Evolutionary conservation across 805 yeast genomes (phyloP), one percentile per base, ranked within the genome.

Genomic region (Zygosaccharomyces bailii): DNA sequence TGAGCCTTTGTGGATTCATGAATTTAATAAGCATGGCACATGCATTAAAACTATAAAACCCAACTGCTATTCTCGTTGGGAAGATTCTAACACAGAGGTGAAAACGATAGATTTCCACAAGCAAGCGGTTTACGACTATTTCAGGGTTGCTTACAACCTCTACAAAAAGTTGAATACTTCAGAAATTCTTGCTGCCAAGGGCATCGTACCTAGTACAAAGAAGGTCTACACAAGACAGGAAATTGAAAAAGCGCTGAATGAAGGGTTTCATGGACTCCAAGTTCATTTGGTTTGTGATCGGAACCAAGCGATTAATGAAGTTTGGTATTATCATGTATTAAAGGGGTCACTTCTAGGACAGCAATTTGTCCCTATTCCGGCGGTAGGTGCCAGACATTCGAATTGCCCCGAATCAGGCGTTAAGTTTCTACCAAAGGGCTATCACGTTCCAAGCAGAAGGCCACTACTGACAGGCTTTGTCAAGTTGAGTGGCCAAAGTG

Each of bases 21-120:
- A 90, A 66, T 90, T 78, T 73, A 89, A 90, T 69, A 90, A 90
- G 63, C 98, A 90, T 61, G 97, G 90, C 18, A 88, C 96, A 7
- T 90, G 97, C 67, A 81, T 89, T 74, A 78, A 82, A 38, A 88
- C 96, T 1, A 69, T 90, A 36, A 78, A 74, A 44, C 86, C 93
- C 2, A 54, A 63, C 4, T 90, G 98, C 63, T 89, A 88, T 64
- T 67, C 66, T 5, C 55, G 61, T 14, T 61, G 68, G 65, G 48
- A 53, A 18, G 42, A 49, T 11, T 44, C 38, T 27, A 44, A 40
- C n/a, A 24, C 27, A 11, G 39, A 29, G 5, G 21, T 34, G 2
- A 16, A 34, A 19, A 46, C 37, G 3, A 45, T 43, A 1, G 48
- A 53, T 19, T 49, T 47, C 27, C 52, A 55, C 5, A 55, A 63